A percentile compares a stretch with the other conserved stretches of the same genome.
Evolutionary conservation across 345 rosid species (phyloP).

Genomic region (Heritiera fomes): DNA sequence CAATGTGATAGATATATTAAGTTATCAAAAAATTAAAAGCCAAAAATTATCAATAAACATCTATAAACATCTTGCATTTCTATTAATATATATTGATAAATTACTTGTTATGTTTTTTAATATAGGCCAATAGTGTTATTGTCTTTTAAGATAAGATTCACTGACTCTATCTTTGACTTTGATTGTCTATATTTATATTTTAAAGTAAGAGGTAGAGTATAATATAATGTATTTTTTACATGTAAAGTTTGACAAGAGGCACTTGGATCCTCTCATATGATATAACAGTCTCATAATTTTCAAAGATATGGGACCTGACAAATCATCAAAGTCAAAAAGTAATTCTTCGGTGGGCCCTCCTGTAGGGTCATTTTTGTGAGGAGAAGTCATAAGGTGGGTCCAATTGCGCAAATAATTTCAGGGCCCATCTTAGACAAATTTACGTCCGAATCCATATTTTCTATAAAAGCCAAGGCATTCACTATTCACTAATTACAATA

Average conservation of each 20-base stretch:
- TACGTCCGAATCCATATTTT: not conserved
- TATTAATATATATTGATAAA: too few relatives aligned
- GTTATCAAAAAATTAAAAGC: too few relatives aligned
- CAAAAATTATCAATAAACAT: too few relatives aligned
- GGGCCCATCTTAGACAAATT: not conserved
- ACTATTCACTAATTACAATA: not conserved
- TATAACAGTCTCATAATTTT: not conserved
- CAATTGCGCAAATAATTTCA: not conserved
- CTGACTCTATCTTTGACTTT: not conserved
- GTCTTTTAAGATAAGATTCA: conserved; percentile 6
- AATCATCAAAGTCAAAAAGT: conserved; percentile 25
- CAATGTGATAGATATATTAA: too few relatives aligned
- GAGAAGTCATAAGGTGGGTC: not conserved
- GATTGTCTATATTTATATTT: not conserved
- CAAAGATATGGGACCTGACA: conserved; percentile 17
- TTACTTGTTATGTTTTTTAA: not conserved
- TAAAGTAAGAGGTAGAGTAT: not conserved
- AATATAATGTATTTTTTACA: not conserved
- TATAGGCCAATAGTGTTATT: not conserved
- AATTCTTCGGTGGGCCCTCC: not conserved
- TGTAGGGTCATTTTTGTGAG: not conserved
- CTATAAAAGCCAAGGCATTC: too few relatives aligned
- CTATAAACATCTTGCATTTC: too few relatives aligned
- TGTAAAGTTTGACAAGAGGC: not conserved
- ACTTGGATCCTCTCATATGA: not conserved